Evolutionary conservation across 2,329 filamentous ascomycete species (phyloP).

Genomic region (Zarea fungicola): DNA sequence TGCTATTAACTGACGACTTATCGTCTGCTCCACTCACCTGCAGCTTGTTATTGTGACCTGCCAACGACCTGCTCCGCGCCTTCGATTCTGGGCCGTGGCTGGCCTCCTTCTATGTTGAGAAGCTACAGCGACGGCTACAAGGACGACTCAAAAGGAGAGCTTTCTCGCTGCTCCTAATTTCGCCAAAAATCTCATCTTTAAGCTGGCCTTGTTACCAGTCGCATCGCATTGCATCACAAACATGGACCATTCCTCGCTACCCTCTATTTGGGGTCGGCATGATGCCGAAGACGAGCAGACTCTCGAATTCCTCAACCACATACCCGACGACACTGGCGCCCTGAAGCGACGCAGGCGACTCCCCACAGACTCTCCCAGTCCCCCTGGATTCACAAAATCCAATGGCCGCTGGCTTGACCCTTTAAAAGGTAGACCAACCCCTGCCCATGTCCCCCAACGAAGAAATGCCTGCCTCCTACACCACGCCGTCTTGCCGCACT

Average conservation of each 20-base stretch:
- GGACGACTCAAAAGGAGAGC: conserved; percentile 2
- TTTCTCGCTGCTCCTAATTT: not conserved
- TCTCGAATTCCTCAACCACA: conserved; percentile 24
- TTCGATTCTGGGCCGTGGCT: not conserved
- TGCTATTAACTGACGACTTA: not conserved
- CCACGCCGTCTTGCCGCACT: too few species aligned
- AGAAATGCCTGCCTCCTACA: too few species aligned
- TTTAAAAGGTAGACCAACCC: conserved; percentile 4
- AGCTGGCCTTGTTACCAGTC: not conserved
- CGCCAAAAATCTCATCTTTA: not conserved
- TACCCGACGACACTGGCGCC: conserved; percentile 20
- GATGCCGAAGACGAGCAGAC: conserved; percentile 32
- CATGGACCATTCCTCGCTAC: conserved; percentile 13
- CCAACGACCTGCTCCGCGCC: not conserved
- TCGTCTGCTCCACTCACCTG: conserved; percentile 4
- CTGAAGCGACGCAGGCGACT: conserved; percentile 4
- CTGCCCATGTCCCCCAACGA: too few species aligned
- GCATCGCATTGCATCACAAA: not conserved
- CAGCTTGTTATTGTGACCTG: not conserved
- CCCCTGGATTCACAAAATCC: conserved; percentile 8
- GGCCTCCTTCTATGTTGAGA: not conserved
- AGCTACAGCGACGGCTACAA: not conserved
- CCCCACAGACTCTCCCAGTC: conserved; percentile 7
- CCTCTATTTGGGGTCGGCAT: conserved; percentile 28
- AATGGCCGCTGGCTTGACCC: conserved; percentile 12